Evolutionary conservation across 78 protist species (phyloP).

Genomic region (Dictyostelium discoideum): DNA sequence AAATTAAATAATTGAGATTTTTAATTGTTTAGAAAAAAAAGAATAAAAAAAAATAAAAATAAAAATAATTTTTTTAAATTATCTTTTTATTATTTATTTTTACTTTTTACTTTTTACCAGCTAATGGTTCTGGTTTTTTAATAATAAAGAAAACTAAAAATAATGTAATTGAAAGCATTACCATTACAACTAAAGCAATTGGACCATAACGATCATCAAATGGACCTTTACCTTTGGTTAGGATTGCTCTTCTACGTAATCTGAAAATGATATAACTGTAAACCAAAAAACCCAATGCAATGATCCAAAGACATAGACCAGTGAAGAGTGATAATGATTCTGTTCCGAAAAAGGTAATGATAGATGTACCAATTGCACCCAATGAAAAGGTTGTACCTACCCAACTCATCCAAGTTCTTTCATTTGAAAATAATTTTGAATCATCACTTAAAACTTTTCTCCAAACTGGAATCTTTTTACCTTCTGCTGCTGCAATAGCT

Average conservation of each 20-base stretch:
- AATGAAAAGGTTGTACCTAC: slow-evolving; percentile 62
- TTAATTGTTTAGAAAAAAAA: no score
- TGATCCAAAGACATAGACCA: slow-evolving; percentile 63
- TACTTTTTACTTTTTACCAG: background rate
- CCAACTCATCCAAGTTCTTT: slow-evolving; percentile 81
- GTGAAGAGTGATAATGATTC: slow-evolving; percentile 39
- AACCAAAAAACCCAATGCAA: slow-evolving; percentile 64
- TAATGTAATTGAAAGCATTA: slow-evolving; percentile 31
- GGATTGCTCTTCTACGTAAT: slow-evolving; percentile 28
- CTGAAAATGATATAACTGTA: slow-evolving; percentile 61
- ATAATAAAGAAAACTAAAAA: slow-evolving; percentile 57
- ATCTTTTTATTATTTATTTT: no score
- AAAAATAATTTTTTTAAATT: background rate
- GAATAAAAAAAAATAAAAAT: no score
- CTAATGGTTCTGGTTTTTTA: slow-evolving; percentile 34
- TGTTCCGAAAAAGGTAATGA: slow-evolving; percentile 75
- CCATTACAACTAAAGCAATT: slow-evolving; percentile 27
- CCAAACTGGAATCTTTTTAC: slow-evolving; percentile 60
- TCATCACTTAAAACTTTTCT: slow-evolving; percentile 66
- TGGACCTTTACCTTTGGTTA: slow-evolving; percentile 49
- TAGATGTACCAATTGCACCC: slow-evolving; percentile 72
- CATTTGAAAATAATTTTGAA: slow-evolving; percentile 70
- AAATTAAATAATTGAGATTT: no score
- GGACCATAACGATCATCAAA: slow-evolving; percentile 71
- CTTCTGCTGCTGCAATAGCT: slow-evolving; percentile 8